Percentiles rank a stretch among this genome's conserved stretches.
Conservation (phyloP, 2,329 filamentous ascomycete species). For the Colletotrichum sp. region DNA sequence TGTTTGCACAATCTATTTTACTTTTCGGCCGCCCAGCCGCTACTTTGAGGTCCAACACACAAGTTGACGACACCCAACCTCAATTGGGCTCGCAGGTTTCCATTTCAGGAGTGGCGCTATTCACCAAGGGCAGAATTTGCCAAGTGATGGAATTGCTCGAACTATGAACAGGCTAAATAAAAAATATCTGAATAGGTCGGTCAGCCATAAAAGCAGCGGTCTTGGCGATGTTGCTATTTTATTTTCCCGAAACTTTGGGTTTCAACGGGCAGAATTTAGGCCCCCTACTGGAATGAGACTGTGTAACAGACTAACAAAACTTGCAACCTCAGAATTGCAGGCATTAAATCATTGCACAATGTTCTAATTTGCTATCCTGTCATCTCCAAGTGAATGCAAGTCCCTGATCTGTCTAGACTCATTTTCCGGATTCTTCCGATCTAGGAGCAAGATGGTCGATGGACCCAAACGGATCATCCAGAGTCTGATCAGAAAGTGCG, state of each 20-base stretch:
- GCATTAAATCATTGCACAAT: accelerated
- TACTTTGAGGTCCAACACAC: background rate
- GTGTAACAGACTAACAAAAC: accelerated
- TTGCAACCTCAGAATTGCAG: accelerated
- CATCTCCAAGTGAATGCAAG: accelerated
- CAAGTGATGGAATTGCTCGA: accelerated
- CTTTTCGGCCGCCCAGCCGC: background rate
- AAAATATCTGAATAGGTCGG: accelerated
- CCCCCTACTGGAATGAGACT: accelerated
- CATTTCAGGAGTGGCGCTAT: accelerated
- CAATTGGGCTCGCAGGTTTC: accelerated
- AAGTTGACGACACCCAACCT: background rate
- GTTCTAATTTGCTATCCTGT: accelerated
- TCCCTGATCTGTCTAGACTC: accelerated
- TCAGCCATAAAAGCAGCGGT: accelerated
- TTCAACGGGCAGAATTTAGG: background rate
- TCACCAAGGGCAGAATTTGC: background rate
- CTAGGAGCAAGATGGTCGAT: background rate
- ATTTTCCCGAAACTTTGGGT: background rate
- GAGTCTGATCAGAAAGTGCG: background rate
- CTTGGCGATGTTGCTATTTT: background rate
- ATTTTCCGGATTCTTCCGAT: background rate
- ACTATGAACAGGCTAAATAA: background rate
- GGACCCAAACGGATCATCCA: background rate
- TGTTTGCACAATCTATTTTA: background rate